Evolutionary conservation across 1,284 basidiomycete genomes (phyloP), one percentile per base, ranked within the genome.

Genomic region (Lentinula novae-zelandiae): DNA sequence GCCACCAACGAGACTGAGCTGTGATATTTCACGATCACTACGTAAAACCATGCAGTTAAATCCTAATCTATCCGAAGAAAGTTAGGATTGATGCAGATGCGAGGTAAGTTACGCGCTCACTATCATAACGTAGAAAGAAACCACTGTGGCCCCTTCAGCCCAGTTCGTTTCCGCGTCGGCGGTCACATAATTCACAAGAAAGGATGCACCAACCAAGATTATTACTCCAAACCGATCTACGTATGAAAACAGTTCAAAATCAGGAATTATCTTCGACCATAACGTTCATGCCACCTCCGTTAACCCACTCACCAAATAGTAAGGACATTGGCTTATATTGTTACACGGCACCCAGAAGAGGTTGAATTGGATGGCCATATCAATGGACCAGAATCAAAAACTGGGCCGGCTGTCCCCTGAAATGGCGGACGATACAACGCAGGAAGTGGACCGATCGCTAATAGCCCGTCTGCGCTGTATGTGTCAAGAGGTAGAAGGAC

Each of bases 161-260:
- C 78, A 80, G 64, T 80, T 81, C 20, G 78, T 80, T 15, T 42
- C 44, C 7, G 53, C 53, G n/a, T 54, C 53, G 38, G 53, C 53
- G 0, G 78, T 80, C 57, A 81, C 74, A 62, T 78, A 80, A 71
- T 80, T 81, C n/a, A 81, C 78, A 34, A 82, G 68, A 72, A 81
- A 79, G 60, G 75, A 77, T 1, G 77, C 70, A 0, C 73, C 78
- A 15, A 81, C 63, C 38, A 79, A 66, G 38, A 80, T 60, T 12
- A 75, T 72, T 1, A 81, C 75, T 63, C 81, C 78, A 65, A 75
- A 81, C 42, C 73, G 66, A 65, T 82, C 79, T 80, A 63, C 31
- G 2, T 27, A 12, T 31, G 15, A 39, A 15, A 39, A 31, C 10
- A 31, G 31, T 15, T 49, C 36, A 31, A 34, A 27, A 39, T 9